phyloP scores from a whole-genome alignment of 352 stramenopile species.

The Halophytophthora batemanensis region DNA sequence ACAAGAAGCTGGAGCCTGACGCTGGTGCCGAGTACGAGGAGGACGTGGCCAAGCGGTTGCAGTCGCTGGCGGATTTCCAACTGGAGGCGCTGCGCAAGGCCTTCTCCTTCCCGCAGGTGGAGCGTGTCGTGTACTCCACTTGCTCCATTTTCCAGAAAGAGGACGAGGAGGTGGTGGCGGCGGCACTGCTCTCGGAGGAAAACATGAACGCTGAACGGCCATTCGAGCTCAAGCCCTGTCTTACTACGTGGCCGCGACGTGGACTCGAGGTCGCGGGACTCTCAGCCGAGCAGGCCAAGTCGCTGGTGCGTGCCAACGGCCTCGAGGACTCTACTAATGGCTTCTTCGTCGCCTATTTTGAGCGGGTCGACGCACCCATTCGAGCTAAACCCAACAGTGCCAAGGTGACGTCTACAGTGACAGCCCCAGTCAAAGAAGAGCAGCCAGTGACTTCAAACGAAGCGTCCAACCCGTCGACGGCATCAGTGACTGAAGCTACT shows the following conservation, averaged over 20 bases:
- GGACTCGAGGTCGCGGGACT: slow-evolving; percentile 63
- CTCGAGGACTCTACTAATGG: slow-evolving; percentile 94
- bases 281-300: slow-evolving; percentile 54
- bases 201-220: slow-evolving; percentile 38
- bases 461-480: neutral
- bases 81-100: slow-evolving; percentile 91
- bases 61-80: slow-evolving; percentile 95
- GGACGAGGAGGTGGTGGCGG: slow-evolving; percentile 93
- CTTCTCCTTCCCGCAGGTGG: slow-evolving; percentile 92
- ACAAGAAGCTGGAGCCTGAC: slow-evolving; percentile 40
- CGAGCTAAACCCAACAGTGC: neutral
- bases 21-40: slow-evolving; percentile 39
- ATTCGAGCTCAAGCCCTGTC: slow-evolving; percentile 65
- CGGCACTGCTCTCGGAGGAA: slow-evolving; percentile 72
- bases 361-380: slow-evolving; percentile 33
- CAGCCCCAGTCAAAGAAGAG: slow-evolving; percentile 2
- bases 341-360: slow-evolving; percentile 97
- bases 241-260: slow-evolving; percentile 73
- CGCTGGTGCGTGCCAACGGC: slow-evolving; percentile 89
- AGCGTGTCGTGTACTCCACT: slow-evolving; percentile 96
- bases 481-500: slow-evolving; percentile 1
- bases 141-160: slow-evolving; percentile 96
- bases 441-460: neutral
- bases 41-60: slow-evolving; percentile 71
- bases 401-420: neutral